phyloP scores from a whole-genome alignment of 169 alveolate genomes.

The Plasmodium malariae region DNA sequence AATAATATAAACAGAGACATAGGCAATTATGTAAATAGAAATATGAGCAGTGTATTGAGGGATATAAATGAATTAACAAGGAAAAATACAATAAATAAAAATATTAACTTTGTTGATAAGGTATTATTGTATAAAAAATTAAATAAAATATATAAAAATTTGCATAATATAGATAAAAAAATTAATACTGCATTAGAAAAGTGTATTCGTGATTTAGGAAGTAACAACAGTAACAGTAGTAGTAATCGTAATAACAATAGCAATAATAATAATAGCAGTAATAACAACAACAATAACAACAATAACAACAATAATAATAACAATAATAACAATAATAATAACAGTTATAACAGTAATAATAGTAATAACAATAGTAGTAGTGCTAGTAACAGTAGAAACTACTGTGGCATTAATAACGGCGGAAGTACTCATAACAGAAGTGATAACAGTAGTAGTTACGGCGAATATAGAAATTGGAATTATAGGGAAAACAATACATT shows the following conservation, averaged over 20 bases:
- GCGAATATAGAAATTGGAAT: no score
- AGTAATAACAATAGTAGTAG: conserved; percentile 2
- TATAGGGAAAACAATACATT: not conserved
- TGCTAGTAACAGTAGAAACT: not conserved
- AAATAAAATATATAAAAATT: conserved; percentile 35
- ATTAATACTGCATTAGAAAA: conserved; percentile 26
- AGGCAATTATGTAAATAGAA: conserved; percentile 16
- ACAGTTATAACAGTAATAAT: conserved; percentile 6
- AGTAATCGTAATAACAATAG: not conserved
- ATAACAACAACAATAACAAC: not conserved
- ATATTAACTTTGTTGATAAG: not conserved
- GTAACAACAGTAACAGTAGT: conserved; percentile 13
- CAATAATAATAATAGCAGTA: not conserved
- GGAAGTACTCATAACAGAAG: not conserved
- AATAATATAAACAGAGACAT: conserved; percentile 14
- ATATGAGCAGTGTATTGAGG: conserved; percentile 12
- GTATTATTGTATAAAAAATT: conserved; percentile 19
- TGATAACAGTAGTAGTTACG: conserved; percentile 8
- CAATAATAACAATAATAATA: not conserved
- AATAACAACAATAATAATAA: not conserved
- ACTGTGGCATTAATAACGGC: not conserved
- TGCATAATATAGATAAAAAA: conserved; percentile 37
- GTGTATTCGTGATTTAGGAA: not conserved
- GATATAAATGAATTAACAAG: conserved; percentile 15
- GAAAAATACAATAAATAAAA: not conserved